Evolutionary conservation across 1,284 basidiomycete species (phyloP).

Genomic region (Mycena citricolor): DNA sequence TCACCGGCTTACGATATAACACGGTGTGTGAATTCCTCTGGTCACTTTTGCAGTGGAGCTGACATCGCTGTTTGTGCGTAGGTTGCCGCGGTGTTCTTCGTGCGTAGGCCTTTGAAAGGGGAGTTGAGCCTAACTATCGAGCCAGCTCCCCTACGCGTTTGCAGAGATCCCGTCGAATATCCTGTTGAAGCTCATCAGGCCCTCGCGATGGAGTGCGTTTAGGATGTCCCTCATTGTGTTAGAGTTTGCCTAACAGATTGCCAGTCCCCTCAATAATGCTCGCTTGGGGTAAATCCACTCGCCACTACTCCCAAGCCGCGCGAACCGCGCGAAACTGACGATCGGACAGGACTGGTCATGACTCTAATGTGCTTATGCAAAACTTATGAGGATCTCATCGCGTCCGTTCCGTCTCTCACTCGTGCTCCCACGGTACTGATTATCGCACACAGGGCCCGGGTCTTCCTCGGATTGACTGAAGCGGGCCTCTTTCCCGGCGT

Average conservation of each 20-base stretch:
- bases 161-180: slow-evolving; percentile 54
- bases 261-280: slow-evolving; percentile 50
- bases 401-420: slow-evolving; percentile 26
- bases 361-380: slow-evolving; percentile 41
- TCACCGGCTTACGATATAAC: slow-evolving; percentile 45
- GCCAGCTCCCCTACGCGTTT: slow-evolving; percentile 46
- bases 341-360: slow-evolving; percentile 36
- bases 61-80: slow-evolving; percentile 14
- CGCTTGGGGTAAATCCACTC: slow-evolving; percentile 38
- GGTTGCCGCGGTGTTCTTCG: slow-evolving; percentile 51
- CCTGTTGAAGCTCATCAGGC: slow-evolving; percentile 43
- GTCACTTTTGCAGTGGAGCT: not conserved
- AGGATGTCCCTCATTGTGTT: slow-evolving; percentile 4
- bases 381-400: slow-evolving; percentile 34
- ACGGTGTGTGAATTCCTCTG: slow-evolving; percentile 29
- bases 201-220: slow-evolving; percentile 47
- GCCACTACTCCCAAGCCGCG: too few relatives aligned
- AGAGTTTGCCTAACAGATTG: slow-evolving; percentile 10
- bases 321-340: too few relatives aligned
- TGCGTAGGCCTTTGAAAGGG: slow-evolving; percentile 31
- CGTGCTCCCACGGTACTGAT: not conserved
- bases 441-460: slow-evolving; percentile 37
- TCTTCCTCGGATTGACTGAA: slow-evolving; percentile 54
- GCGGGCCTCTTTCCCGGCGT: slow-evolving; percentile 53
- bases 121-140: slow-evolving; percentile 16